phyloP scores from a whole-genome alignment of 108 stramenopile genomes.

The Asterionellopsis glacialis region DNA sequence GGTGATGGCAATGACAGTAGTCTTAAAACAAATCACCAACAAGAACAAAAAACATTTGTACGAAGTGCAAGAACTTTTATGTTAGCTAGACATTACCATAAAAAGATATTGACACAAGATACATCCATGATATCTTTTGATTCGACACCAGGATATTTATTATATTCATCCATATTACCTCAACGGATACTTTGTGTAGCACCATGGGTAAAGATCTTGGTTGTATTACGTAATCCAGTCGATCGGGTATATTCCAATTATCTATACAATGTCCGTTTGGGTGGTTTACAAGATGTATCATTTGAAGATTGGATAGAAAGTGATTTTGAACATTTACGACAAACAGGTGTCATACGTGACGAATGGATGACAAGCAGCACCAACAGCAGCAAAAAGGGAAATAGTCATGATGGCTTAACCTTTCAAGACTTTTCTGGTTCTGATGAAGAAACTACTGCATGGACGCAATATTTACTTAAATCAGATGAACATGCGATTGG shows the following conservation, averaged over 20 bases:
- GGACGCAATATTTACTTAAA: slow-evolving; percentile 9
- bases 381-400: neutral
- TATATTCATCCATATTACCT: slow-evolving; percentile 7
- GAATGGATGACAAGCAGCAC: no score
- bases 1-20: neutral
- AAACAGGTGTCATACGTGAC: slow-evolving; percentile 8
- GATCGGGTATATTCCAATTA: slow-evolving; percentile 17
- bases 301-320: slow-evolving; percentile 19
- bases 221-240: slow-evolving; percentile 18
- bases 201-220: slow-evolving; percentile 23
- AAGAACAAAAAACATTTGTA: slow-evolving; percentile 4
- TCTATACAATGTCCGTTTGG: slow-evolving; percentile 5
- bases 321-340: slow-evolving; percentile 5
- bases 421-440: neutral
- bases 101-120: slow-evolving; percentile 2
- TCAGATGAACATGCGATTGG: slow-evolving; percentile 16
- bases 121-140: slow-evolving; percentile 9
- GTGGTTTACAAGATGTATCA: slow-evolving; percentile 9
- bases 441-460: slow-evolving; percentile 15
- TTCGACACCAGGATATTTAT: slow-evolving; percentile 20
- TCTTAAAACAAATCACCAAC: neutral
- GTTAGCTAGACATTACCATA: slow-evolving; percentile 2
- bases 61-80: slow-evolving; percentile 4
- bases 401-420: no score
- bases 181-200: slow-evolving; percentile 17